Evolutionary conservation across 352 stramenopile species (phyloP).

Genomic region (Globisporangium nunn): DNA sequence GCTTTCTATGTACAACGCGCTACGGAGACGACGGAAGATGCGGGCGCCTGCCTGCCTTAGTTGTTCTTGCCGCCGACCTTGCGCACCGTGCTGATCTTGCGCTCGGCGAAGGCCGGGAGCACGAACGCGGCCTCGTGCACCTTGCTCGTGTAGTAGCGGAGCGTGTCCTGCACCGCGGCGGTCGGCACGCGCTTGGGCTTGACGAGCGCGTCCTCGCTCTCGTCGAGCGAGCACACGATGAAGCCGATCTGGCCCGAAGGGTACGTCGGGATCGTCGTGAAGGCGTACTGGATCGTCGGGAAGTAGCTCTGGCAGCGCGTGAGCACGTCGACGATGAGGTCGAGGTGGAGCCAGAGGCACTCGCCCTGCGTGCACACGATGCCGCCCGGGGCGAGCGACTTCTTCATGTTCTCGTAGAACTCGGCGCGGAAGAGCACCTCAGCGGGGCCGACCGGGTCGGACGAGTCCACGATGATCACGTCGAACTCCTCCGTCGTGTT

Average conservation of each 20-base stretch:
- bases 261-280: constrained; percentile 99
- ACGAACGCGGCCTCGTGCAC: constrained; percentile 96
- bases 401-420: constrained; percentile 95
- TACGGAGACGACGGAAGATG: neutral
- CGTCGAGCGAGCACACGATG: constrained; percentile 86
- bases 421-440: constrained; percentile 92
- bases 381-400: constrained; percentile 77
- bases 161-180: constrained; percentile 48
- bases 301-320: constrained; percentile 88
- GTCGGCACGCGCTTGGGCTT: constrained; percentile 65
- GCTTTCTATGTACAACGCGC: neutral
- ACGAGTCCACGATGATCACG: constrained; percentile 97
- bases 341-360: constrained; percentile 97
- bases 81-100: constrained; percentile 71
- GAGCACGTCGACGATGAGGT: constrained; percentile 95
- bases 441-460: constrained; percentile 92
- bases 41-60: neutral
- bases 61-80: constrained; percentile 27
- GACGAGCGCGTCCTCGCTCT: constrained; percentile 41
- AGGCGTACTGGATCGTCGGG: constrained; percentile 96
- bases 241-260: constrained; percentile 99
- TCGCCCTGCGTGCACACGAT: constrained; percentile 93
- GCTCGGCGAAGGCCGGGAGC: constrained; percentile 91
- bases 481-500: constrained; percentile 89
- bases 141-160: constrained; percentile 94